These are phyloP conservation scores for Medicago truncatula DNA, from an alignment of 306 rosid species.

Conservation along the genomic window MtrunA17r5.0-ANR NC_053046.1:32183001-32183500, in stretches of 20 bases:
- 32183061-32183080: too few species aligned
- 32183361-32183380: not conserved
- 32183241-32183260: slow-evolving; percentile 39
- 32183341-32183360: slow-evolving; percentile 51
- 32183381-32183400: too few species aligned
- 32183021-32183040: too few species aligned
- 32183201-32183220: slow-evolving; percentile 43
- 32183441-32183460: not conserved
- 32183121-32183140: not conserved
- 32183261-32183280: slow-evolving; percentile 22
- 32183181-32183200: slow-evolving; percentile 23
- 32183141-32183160: slow-evolving; percentile 52
- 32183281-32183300: slow-evolving; percentile 26
- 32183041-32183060: too few species aligned
- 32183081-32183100: not conserved
- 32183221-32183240: slow-evolving; percentile 6
- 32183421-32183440: too few species aligned
- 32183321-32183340: slow-evolving; percentile 43
- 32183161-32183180: slow-evolving; percentile 37
- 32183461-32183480: not conserved
- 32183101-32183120: not conserved
- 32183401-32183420: too few species aligned
- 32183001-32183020: too few species aligned
- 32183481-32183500: slow-evolving; percentile 11
- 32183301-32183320: slow-evolving; percentile 27